Base-by-base conservation (phyloP, 2,329 filamentous ascomycete genomes). In the Colletotrichum caudatum region DNA sequence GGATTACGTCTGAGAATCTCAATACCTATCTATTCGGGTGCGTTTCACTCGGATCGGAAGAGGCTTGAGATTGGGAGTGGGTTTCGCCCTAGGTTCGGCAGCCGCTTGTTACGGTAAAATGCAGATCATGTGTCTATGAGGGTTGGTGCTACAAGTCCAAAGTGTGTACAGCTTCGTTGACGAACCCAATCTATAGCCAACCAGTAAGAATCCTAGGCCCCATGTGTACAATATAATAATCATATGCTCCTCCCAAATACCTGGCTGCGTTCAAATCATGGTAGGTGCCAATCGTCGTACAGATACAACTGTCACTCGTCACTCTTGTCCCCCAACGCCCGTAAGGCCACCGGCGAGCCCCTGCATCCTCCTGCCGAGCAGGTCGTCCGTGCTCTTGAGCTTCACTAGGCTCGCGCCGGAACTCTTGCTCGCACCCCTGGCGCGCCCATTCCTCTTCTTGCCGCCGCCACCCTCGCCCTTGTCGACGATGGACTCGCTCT, bases 351-450 rank as follows among this genome's bases (percentile, higher is more conserved):
- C 86, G 3, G 86, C 85, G 26, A 90, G 81, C 1, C 88, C 88
- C 69, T 89, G 84, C 88, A 90, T 90, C 59, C 88, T 82, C 73
- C 88, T 80, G 0, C 86, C 84, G 14, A 90, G 81, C 74, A 90
- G 75, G 75, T 90, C 88, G 69, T 90, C 88, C 50, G 87, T 85
- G 78, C 88, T 90, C 71, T 85, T 84, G 60, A 90, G 81, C 80
- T 86, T 87, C 18, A 88, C 80, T 39, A 89, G 75, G 58, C 83
- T 86, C 78, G 83, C 84, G 59, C 84, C 82, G 75, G 82, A 88
- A 74, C 76, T 80, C 78, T 53, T 78, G 74, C 72, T 84, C 76
- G 50, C 82, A 79, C 23, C 80, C 77, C 51, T 81, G 77, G 57
- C 50, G 44, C 41, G 83, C 26, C 62, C 73, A 44, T 74, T 75